Percentiles rank a stretch among this genome's conserved stretches.
Conservation (phyloP, 2,329 filamentous ascomycete species). For the Boeremia lycopersici region DNA sequence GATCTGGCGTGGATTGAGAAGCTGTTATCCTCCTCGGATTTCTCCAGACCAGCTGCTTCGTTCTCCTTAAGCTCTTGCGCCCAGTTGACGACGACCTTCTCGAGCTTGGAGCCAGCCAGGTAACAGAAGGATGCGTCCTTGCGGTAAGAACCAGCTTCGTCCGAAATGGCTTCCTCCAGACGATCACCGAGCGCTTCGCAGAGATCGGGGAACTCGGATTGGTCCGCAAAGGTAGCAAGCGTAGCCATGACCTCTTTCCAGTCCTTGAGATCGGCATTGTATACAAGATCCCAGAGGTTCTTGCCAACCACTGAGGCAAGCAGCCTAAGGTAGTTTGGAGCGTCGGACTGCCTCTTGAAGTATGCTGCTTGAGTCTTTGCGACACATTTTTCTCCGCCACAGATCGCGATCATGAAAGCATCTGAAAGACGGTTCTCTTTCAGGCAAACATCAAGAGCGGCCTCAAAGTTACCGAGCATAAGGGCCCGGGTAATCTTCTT, state of each 20-base stretch:
- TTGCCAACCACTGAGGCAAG: slow-evolving; percentile 92
- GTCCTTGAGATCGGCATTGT: slow-evolving; percentile 89
- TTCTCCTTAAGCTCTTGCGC: slow-evolving; percentile 84
- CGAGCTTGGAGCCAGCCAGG: slow-evolving; percentile 90
- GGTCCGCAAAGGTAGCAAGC: slow-evolving; percentile 92
- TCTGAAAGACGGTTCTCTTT: slow-evolving; percentile 90
- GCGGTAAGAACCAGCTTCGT: slow-evolving; percentile 59
- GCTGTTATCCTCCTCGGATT: slow-evolving; percentile 72
- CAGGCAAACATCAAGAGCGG: slow-evolving; percentile 86
- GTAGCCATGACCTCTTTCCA: slow-evolving; percentile 99
- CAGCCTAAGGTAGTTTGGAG: slow-evolving; percentile 89
- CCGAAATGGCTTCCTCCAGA: slow-evolving; percentile 70
- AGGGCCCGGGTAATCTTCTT: slow-evolving; percentile 85
- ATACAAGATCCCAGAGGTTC: slow-evolving; percentile 97
- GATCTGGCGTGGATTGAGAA: slow-evolving; percentile 91
- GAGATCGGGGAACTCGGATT: slow-evolving; percentile 88
- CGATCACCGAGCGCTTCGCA: slow-evolving; percentile 95
- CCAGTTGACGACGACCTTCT: slow-evolving; percentile 97
- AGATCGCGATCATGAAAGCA: slow-evolving; percentile 97
- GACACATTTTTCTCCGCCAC: slow-evolving; percentile 88
- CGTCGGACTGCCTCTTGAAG: slow-evolving; percentile 78
- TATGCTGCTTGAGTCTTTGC: slow-evolving; percentile 94
- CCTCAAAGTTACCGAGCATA: slow-evolving; percentile 88
- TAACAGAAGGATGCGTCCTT: slow-evolving; percentile 98
- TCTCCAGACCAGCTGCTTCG: slow-evolving; percentile 75